A percentile compares a stretch with the other conserved stretches of the same genome.
Evolutionary conservation across 805 yeast species (phyloP).

Genomic region (Starmera pachycereana): DNA sequence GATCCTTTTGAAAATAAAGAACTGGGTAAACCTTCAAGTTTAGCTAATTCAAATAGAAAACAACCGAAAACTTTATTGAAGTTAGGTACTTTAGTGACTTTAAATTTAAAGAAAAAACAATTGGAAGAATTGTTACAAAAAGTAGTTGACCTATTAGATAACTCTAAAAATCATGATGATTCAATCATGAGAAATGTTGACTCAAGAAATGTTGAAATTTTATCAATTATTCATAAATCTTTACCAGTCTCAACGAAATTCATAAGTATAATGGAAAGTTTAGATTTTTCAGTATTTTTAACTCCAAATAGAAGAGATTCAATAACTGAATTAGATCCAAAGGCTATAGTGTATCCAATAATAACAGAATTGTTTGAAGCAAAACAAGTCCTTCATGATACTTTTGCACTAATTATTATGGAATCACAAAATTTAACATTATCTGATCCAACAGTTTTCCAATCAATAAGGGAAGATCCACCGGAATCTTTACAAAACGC

Average conservation of each 20-base stretch:
- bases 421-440: slow-evolving; percentile 61
- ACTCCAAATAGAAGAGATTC: slow-evolving; percentile 7
- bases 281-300: slow-evolving; percentile 47
- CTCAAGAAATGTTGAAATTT: slow-evolving; percentile 40
- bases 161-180: slow-evolving; percentile 14
- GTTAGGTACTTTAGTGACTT: slow-evolving; percentile 31
- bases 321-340: slow-evolving; percentile 13
- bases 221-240: slow-evolving; percentile 42
- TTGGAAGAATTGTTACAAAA: slow-evolving; percentile 30
- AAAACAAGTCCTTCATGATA: slow-evolving; percentile 64
- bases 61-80: slow-evolving; percentile 39
- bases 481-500: slow-evolving; percentile 24
- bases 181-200: slow-evolving; percentile 16
- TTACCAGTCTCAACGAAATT: slow-evolving; percentile 38
- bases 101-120: slow-evolving; percentile 27
- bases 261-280: slow-evolving; percentile 45
- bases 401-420: slow-evolving; percentile 47
- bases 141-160: slow-evolving; percentile 29
- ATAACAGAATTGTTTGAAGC: slow-evolving; percentile 62
- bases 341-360: slow-evolving; percentile 22
- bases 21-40: slow-evolving; percentile 8
- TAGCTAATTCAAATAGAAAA: slow-evolving; percentile 9
- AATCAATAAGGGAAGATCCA: slow-evolving; percentile 45
- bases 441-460: slow-evolving; percentile 67
- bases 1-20: slow-evolving; percentile 19